Conservation (phyloP, 2,329 filamentous ascomycete species). For the Hypoxylon sp. region DNA sequence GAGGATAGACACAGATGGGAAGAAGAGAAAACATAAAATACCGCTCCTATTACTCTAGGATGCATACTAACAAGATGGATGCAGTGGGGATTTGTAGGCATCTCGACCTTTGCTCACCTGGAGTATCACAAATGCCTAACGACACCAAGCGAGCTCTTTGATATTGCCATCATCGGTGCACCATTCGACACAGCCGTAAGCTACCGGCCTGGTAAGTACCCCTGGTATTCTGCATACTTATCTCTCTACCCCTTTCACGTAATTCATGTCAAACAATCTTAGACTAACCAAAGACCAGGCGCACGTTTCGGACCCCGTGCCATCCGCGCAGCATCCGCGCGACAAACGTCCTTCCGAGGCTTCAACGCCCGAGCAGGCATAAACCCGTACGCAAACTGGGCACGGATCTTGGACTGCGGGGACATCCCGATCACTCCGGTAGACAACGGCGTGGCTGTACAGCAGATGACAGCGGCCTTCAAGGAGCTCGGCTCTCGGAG, state of each 20-base stretch:
- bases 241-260: constrained; percentile 3
- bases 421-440: constrained; percentile 89
- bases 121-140: constrained; percentile 74
- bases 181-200: constrained; percentile 79
- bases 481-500: constrained; percentile 65
- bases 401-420: constrained; percentile 84
- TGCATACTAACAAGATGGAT: constrained; percentile 14
- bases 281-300: constrained; percentile 49
- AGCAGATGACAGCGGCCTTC: constrained; percentile 86
- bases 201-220: constrained; percentile 68
- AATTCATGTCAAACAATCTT: background rate
- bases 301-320: constrained; percentile 87
- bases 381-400: constrained; percentile 82
- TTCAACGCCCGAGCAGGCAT: constrained; percentile 84
- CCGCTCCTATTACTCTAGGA: too few species aligned
- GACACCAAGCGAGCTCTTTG: constrained; percentile 69
- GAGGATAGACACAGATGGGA: too few species aligned
- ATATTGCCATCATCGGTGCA: constrained; percentile 76
- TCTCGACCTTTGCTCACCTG: constrained; percentile 78
- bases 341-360: constrained; percentile 81
- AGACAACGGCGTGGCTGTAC: constrained; percentile 81
- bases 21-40: too few species aligned
- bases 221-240: background rate
- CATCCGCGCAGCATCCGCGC: constrained; percentile 82
- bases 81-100: constrained; percentile 73